phyloP scores from a whole-genome alignment of 257 asterid genomes.

The Solanum pimpinellifolium region DNA sequence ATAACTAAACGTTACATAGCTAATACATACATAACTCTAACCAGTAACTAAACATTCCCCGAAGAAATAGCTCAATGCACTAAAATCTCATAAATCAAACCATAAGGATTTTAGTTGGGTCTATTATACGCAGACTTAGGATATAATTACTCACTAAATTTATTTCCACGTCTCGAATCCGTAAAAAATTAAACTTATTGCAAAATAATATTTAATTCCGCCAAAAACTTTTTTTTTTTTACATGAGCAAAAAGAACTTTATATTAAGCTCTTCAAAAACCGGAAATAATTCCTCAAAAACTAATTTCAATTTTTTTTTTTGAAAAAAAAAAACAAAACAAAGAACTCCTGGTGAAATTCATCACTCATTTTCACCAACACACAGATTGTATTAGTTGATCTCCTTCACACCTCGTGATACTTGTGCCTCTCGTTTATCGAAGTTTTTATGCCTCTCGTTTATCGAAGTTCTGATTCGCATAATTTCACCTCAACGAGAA shows the following conservation, averaged over 20 bases:
- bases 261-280: slow-evolving; percentile 16
- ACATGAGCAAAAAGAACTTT: slow-evolving; percentile 12
- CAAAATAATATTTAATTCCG: background rate
- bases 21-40: too few relatives aligned
- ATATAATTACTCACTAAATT: too few relatives aligned
- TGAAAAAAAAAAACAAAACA: background rate
- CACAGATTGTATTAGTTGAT: too few relatives aligned
- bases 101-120: too few relatives aligned
- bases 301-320: too few relatives aligned
- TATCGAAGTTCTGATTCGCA: too few relatives aligned
- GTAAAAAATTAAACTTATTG: background rate
- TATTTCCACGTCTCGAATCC: background rate
- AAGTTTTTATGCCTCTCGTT: background rate
- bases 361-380: background rate
- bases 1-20: too few relatives aligned
- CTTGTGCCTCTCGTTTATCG: background rate
- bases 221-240: background rate
- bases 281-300: background rate
- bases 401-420: background rate
- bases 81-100: too few relatives aligned
- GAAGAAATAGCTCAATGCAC: background rate
- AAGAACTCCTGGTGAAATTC: background rate
- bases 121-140: background rate
- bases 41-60: too few relatives aligned
- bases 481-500: slow-evolving; percentile 9